Conservation (phyloP, 495 filamentous ascomycete genomes). For the Penicillium robsamsonii region DNA sequence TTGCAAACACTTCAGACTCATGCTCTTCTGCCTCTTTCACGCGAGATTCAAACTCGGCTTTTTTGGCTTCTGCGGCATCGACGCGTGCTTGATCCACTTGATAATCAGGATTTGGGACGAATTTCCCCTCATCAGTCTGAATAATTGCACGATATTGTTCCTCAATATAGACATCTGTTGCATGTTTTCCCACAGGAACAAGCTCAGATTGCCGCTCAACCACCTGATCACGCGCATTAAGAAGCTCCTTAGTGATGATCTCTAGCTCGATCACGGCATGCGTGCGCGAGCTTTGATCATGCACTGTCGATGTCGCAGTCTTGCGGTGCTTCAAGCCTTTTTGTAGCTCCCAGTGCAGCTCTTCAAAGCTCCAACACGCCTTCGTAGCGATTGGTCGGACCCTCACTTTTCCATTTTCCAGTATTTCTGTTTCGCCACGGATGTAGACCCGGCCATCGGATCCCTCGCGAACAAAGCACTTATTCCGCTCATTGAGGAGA, state of each 20-base stretch:
- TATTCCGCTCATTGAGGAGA: conserved; percentile 20
- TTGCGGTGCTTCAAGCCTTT: conserved; percentile 15
- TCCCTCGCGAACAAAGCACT: conserved; percentile 28
- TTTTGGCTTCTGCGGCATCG: conserved; percentile 25
- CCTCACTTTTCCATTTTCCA: conserved; percentile 24
- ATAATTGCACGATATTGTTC: conserved; percentile 16
- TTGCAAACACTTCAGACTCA: conserved; percentile 9
- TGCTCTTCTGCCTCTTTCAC: conserved; percentile 21
- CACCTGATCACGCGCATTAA: conserved; percentile 20
- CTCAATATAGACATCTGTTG: conserved; percentile 28
- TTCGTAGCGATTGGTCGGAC: conserved; percentile 23
- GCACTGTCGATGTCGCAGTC: conserved; percentile 24
- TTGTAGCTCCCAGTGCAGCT: conserved; percentile 13
- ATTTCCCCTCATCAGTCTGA: conserved; percentile 16
- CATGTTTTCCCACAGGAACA: conserved; percentile 25
- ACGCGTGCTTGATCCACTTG: conserved; percentile 20
- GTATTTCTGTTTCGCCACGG: conserved; percentile 26
- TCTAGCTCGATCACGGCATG: conserved; percentile 29
- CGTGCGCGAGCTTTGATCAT: conserved; percentile 31
- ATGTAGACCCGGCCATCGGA: conserved; percentile 20
- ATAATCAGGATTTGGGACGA: conserved; percentile 20
- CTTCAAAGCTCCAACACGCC: conserved; percentile 28
- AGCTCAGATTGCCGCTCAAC: conserved; percentile 26
- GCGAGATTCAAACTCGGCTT: conserved; percentile 21
- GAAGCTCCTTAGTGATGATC: conserved; percentile 17